Conservation (phyloP, 257 asterid genomes). For the Avicennia marina region DNA sequence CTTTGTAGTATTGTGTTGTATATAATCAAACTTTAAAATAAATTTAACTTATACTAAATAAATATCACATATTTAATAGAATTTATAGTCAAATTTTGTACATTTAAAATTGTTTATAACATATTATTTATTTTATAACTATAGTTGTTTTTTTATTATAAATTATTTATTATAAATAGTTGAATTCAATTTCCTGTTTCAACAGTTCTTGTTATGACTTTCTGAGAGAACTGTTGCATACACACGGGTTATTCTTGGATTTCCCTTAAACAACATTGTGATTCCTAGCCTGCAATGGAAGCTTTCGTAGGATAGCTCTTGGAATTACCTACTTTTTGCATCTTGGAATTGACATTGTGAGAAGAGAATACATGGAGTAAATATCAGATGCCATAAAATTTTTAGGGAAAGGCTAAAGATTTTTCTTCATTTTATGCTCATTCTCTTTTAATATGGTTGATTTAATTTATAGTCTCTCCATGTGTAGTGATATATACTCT, state of each 20-base stretch:
- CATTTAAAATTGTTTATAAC: too few relatives aligned
- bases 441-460: conserved; percentile 8
- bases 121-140: too few relatives aligned
- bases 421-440: conserved; percentile 6
- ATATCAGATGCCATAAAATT: neutral
- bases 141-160: too few relatives aligned
- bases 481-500: conserved; percentile 56
- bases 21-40: too few relatives aligned
- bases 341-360: neutral
- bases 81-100: too few relatives aligned
- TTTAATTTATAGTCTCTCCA: conserved; percentile 18
- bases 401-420: neutral
- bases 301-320: neutral
- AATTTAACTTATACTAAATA: too few relatives aligned
- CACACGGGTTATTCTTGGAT: neutral
- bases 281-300: neutral
- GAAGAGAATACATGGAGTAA: neutral
- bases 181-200: conserved; percentile 16
- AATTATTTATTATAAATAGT: too few relatives aligned
- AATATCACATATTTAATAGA: too few relatives aligned
- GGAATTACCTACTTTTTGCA: conserved; percentile 8
- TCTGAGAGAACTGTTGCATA: conserved; percentile 13
- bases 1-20: too few relatives aligned
- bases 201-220: conserved; percentile 10
- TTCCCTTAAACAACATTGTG: neutral